Evolutionary conservation across 495 filamentous ascomycete genomes (phyloP).

Genomic region (Lasiosphaeris hirsuta): DNA sequence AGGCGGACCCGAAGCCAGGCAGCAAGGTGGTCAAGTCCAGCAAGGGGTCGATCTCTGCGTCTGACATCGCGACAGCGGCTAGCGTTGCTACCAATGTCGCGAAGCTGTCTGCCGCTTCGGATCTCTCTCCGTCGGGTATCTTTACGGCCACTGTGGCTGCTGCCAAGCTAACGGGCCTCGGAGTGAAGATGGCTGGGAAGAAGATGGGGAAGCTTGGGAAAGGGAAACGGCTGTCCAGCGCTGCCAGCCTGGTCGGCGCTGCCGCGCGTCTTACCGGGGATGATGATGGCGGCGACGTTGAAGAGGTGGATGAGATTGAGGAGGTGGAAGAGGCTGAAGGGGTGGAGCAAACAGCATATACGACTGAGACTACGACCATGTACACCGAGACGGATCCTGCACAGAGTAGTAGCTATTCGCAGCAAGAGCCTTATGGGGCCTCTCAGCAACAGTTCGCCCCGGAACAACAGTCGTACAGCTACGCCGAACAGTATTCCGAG

Average conservation of each 20-base stretch:
- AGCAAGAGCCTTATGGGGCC: too few relatives aligned
- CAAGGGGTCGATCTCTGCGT: neutral
- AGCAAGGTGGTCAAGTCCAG: neutral
- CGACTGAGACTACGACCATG: too few relatives aligned
- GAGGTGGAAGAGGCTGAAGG: neutral
- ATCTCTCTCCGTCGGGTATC: constrained; percentile 8
- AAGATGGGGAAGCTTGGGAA: constrained; percentile 11
- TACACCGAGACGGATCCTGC: neutral
- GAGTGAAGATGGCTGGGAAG: constrained; percentile 12
- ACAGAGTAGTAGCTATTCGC: too few relatives aligned
- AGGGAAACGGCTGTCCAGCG: neutral
- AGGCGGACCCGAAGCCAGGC: too few relatives aligned
- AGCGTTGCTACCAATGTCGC: constrained; percentile 9
- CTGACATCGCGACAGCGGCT: constrained; percentile 1
- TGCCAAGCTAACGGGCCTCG: constrained; percentile 8
- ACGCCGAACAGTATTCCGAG: too few relatives aligned
- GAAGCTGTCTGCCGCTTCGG: constrained; percentile 7
- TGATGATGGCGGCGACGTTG: constrained; percentile 6
- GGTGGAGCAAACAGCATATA: neutral
- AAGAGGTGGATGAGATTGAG: neutral
- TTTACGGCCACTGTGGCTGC: constrained; percentile 10
- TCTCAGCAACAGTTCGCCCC: too few relatives aligned
- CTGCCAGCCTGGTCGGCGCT: constrained; percentile 1
- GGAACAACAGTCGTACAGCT: too few relatives aligned
- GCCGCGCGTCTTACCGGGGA: constrained; percentile 9